Conservation (phyloP, 2,329 filamentous ascomycete species). For the Salinomyces thailandicus region DNA sequence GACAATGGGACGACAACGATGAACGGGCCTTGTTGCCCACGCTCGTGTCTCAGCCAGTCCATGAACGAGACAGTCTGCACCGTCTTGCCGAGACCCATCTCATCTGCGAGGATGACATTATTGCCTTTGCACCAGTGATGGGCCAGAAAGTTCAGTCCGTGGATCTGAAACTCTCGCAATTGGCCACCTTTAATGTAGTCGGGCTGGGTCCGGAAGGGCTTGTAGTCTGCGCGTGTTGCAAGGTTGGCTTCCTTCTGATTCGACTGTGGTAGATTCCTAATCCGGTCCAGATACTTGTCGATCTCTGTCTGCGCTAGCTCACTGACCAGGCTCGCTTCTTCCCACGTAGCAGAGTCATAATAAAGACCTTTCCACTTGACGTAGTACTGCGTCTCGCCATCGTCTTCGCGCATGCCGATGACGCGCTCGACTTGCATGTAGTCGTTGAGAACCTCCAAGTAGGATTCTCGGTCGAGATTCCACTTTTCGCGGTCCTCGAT, state of each 20-base stretch:
- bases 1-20: conserved; percentile 95
- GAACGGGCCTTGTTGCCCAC: conserved; percentile 85
- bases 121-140: conserved; percentile 92
- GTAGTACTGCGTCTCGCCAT: conserved; percentile 75
- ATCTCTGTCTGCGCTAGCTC: conserved; percentile 77
- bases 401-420: conserved; percentile 70
- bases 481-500: conserved; percentile 87
- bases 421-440: conserved; percentile 89
- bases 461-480: conserved; percentile 86
- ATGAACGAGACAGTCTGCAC: conserved; percentile 96
- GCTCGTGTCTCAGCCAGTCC: conserved; percentile 88
- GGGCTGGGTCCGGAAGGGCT: conserved; percentile 68
- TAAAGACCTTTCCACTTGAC: conserved; percentile 83
- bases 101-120: conserved; percentile 94
- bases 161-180: conserved; percentile 85
- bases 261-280: conserved; percentile 68
- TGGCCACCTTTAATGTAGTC: conserved; percentile 75
- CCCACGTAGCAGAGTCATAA: conserved; percentile 95
- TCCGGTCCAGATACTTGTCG: conserved; percentile 79
- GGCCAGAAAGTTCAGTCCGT: conserved; percentile 86
- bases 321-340: conserved; percentile 63
- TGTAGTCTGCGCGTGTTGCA: conserved; percentile 61
- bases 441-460: conserved; percentile 77
- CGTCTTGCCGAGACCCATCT: conserved; percentile 97
- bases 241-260: conserved; percentile 66